Evolutionary conservation across 2,329 filamentous ascomycete genomes (phyloP), one percentile per base, ranked within the genome.

Genomic region (Neopestalotiopsis sp.): DNA sequence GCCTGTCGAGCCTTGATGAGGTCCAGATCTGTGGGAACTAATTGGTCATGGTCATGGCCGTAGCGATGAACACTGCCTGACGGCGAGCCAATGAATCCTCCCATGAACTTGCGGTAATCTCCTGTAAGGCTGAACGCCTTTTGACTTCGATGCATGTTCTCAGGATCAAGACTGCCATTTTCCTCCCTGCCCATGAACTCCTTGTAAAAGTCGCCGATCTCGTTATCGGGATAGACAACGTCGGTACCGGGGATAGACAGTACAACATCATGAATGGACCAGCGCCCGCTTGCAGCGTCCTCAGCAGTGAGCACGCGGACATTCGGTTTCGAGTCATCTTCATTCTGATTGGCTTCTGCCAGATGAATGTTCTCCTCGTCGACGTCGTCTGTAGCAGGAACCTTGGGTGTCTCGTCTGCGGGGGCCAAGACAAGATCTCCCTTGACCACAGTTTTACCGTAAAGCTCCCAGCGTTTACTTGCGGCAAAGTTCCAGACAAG

Each of bases 161-260:
- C 87, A 0, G 96, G 95, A 78, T 97, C 90, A 13, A 99, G 85
- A 1, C 85, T 83, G 12, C 95, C 95, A 70, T 96, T 95, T 71
- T 89, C 87, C 62, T 92, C 88, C 65, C 88, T 92, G 40, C 82
- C 88, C 97, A 99, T 99, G 81, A 98, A 97, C 2, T 89, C 86
- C 71, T 87, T 87, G 82, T 98, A 99, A 79, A 92, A 97, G 3
- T 89, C 86, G n/a, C 92, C 94, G 71, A 97, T 89, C 45, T 89
- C 89, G 79, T 99, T 98, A 28, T 85, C 78, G 0, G 96, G 96
- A 77, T 98, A 99, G 45, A 93, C 80, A 53, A 98, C 89, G 74
- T 97, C 94, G 82, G 91, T 98, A 20, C 96, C 96, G 0, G 96
- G 96, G n/a, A 92, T 91, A 3, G 97, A 95, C 2, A 99, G 86